A percentile compares a stretch with the other conserved stretches of the same genome.
Evolutionary conservation across 2,329 filamentous ascomycete species (phyloP).

Genomic region (Corinectria fuckeliana): DNA sequence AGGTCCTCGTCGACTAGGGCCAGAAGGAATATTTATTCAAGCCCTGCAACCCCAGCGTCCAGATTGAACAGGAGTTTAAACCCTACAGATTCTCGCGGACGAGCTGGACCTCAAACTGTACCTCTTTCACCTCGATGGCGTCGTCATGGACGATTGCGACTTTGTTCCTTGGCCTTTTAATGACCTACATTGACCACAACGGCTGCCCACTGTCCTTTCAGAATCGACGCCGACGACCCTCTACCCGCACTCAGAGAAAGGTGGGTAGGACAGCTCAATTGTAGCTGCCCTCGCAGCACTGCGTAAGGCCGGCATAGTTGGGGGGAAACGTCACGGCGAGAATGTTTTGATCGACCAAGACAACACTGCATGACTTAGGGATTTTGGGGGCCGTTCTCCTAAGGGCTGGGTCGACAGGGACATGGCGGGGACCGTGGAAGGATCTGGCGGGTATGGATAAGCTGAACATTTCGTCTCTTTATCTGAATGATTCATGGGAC

Average conservation of each 20-base stretch:
- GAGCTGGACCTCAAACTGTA: constrained; percentile 16
- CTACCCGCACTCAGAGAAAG: constrained; percentile 14
- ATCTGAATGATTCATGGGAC: no score
- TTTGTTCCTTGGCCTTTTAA: constrained; percentile 24
- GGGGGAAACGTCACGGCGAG: constrained; percentile 5
- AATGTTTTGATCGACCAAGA: neutral
- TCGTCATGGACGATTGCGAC: constrained; percentile 23
- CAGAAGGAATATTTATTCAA: constrained; percentile 31
- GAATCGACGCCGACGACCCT: constrained; percentile 12
- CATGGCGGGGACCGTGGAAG: no score
- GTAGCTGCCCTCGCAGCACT: neutral
- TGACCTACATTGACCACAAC: constrained; percentile 17
- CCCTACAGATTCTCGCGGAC: constrained; percentile 20
- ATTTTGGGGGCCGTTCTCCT: no score
- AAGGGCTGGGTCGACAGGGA: no score
- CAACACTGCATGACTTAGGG: neutral
- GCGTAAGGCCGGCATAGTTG: neutral
- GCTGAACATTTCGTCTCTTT: no score
- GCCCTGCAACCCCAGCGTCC: constrained; percentile 15
- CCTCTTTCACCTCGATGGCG: constrained; percentile 28
- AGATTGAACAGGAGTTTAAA: constrained; percentile 24
- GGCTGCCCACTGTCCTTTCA: neutral
- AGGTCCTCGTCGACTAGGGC: constrained; percentile 27
- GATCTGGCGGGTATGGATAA: constrained; percentile 1
- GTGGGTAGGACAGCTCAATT: no score